These are phyloP conservation scores for Ascochyta pisi DNA, from an alignment of 2,329 filamentous ascomycete species.

Conservation along the genomic window DNA sequence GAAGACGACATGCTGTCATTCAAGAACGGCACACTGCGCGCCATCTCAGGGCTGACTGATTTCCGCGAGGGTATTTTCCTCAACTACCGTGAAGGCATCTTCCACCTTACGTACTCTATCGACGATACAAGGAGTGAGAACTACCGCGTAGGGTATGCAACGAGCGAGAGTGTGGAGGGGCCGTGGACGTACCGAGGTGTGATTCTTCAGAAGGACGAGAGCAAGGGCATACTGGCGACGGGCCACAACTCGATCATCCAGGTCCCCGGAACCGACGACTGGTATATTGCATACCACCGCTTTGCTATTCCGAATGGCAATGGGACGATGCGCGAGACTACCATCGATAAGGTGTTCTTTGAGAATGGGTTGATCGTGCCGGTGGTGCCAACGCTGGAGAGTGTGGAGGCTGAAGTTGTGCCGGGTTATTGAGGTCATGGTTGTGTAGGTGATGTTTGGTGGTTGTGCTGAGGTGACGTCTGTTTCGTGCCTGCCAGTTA, in stretches of 20 bases:
- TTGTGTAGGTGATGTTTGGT: too few species aligned
- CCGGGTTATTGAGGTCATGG: background rate
- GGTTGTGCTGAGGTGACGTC: background rate
- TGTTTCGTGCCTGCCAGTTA: too few species aligned
- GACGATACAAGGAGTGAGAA: conserved; percentile 38
- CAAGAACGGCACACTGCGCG: conserved; percentile 20
- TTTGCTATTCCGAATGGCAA: conserved; percentile 34
- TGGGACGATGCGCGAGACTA: conserved; percentile 34
- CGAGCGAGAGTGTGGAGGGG: conserved; percentile 25
- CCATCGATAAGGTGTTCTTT: conserved; percentile 36
- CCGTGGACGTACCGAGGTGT: conserved; percentile 37
- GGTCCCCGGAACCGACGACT: conserved; percentile 37
- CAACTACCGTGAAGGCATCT: conserved; percentile 34
- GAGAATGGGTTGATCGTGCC: conserved; percentile 33
- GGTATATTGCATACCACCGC: conserved; percentile 42
- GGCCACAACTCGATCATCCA: conserved; percentile 38
- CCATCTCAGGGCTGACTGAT: conserved; percentile 26
- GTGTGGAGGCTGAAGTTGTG: conserved; percentile 18
- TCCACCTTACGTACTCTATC: conserved; percentile 39
- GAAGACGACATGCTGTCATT: conserved; percentile 33
- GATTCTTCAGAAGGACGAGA: conserved; percentile 32
- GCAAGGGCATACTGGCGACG: conserved; percentile 32
- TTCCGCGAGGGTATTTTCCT: conserved; percentile 38
- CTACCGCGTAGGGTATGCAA: conserved; percentile 40
- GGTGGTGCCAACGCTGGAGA: conserved; percentile 34